Evolutionary conservation across 2,329 filamentous ascomycete genomes (phyloP).

Genomic region (Scedosporium apiospermum): DNA sequence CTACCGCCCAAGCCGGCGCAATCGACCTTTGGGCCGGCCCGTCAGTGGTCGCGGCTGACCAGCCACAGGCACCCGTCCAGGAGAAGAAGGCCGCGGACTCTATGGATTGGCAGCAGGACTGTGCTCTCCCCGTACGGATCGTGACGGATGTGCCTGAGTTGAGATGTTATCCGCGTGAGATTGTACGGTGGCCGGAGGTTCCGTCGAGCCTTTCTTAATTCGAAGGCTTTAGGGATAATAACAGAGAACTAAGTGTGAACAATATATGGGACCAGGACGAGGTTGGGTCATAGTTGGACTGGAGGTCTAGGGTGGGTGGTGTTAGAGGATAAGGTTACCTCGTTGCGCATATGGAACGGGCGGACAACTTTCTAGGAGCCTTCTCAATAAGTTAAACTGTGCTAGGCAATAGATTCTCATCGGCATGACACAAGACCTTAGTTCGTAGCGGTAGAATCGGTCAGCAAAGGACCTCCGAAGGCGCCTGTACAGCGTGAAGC

Average conservation of each 20-base stretch:
- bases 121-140: constrained; percentile 11
- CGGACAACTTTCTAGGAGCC: too few species aligned
- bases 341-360: too few species aligned
- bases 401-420: too few species aligned
- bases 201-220: not conserved
- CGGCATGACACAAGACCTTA: too few species aligned
- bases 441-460: too few species aligned
- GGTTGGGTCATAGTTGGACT: too few species aligned
- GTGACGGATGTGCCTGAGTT: not conserved
- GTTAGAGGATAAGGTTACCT: too few species aligned
- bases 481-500: constrained; percentile 93
- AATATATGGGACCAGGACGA: too few species aligned
- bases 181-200: not conserved
- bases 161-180: not conserved
- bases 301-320: too few species aligned
- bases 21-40: not conserved
- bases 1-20: not conserved
- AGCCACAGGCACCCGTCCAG: not conserved
- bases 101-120: constrained; percentile 18
- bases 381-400: too few species aligned
- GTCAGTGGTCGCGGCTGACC: not conserved
- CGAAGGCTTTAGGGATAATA: not conserved
- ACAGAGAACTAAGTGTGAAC: not conserved
- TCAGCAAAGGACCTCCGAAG: constrained; percentile 50
- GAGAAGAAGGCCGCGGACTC: constrained; percentile 8